Conservation (phyloP, 495 filamentous ascomycete species). For the Gamarada debralockiae region DNA sequence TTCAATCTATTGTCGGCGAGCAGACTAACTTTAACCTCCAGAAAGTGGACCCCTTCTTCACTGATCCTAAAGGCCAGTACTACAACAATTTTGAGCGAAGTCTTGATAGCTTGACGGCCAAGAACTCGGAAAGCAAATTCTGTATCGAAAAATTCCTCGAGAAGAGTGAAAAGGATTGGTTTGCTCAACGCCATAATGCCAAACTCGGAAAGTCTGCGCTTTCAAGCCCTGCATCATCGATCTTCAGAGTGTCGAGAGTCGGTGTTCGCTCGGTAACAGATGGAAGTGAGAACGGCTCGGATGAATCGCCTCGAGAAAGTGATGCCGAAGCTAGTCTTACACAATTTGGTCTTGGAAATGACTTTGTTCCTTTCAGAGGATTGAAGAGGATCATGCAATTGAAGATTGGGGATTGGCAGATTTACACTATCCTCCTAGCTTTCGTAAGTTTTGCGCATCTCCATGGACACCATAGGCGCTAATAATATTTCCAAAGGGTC, state of each 20-base stretch:
- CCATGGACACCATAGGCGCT: too few species aligned
- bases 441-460: too few species aligned
- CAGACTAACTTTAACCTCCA: constrained; percentile 60
- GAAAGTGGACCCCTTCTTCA: constrained; percentile 66
- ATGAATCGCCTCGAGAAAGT: background rate
- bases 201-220: constrained; percentile 37
- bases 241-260: constrained; percentile 45
- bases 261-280: constrained; percentile 52
- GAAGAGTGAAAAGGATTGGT: constrained; percentile 64
- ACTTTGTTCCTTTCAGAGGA: constrained; percentile 64
- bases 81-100: constrained; percentile 52
- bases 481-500: too few species aligned
- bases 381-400: constrained; percentile 47
- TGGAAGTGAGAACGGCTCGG: background rate
- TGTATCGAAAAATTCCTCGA: constrained; percentile 61
- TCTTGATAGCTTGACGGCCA: constrained; percentile 45
- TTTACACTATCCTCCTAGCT: constrained; percentile 70
- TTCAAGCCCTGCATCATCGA: constrained; percentile 19
- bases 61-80: constrained; percentile 56
- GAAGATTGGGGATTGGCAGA: constrained; percentile 59
- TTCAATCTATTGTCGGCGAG: constrained; percentile 55
- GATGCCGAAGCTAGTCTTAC: constrained; percentile 23
- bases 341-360: constrained; percentile 59
- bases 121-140: constrained; percentile 48
- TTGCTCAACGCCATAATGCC: constrained; percentile 49